Evolutionary conservation across 257 asterid species (phyloP), one percentile per base, ranked within the genome.

Genomic region (Ocimum tenuiflorum): DNA sequence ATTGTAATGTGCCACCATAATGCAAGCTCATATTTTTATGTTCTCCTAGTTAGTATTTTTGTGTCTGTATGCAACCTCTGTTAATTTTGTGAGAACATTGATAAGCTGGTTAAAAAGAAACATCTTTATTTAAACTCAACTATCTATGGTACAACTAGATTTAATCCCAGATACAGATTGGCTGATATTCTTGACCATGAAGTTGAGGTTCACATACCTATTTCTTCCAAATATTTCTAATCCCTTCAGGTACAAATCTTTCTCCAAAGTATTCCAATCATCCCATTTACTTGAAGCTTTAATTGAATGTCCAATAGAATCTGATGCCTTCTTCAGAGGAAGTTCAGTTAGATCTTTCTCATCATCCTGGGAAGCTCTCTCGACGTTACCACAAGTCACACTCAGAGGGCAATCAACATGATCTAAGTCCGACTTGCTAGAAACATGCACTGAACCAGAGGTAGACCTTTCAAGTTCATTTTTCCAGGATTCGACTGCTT

Each of bases 161-260:
- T 19, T 15, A 54, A 8, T 23, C 46, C 33, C 71, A 56, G 69
- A 73, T 67, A 39, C 33, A 20, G 43, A 17, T 61, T 14, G 42
- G 35, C 13, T 48, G 65, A 62, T 65, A 39, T 50, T 73, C 61
- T 31, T 60, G 61, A 49, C 29, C 24, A 59, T 57, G 42, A 67
- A 67, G 56, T 42, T 6, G 48, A 49, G 47, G 19, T 29, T 22
- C 31, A 14, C 72, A 10, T 78, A 88, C 99, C 99, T 94, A 67
- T 90, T 90, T 81, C 85, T 84, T 69, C 99, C 99, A 82, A 86
- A 94, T 50, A 94, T 90, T 78, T 90, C 96, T 65, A 88, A 72
- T 43, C 99, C 99, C 67, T 94, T 94, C 70, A 75, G 62, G 86
- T 78, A 87, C 73, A 94, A 77, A 73, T 94, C 99, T 81, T 81